phyloP scores from a whole-genome alignment of 2,329 filamentous ascomycete species.

The Pseudogymnoascus sp. region DNA sequence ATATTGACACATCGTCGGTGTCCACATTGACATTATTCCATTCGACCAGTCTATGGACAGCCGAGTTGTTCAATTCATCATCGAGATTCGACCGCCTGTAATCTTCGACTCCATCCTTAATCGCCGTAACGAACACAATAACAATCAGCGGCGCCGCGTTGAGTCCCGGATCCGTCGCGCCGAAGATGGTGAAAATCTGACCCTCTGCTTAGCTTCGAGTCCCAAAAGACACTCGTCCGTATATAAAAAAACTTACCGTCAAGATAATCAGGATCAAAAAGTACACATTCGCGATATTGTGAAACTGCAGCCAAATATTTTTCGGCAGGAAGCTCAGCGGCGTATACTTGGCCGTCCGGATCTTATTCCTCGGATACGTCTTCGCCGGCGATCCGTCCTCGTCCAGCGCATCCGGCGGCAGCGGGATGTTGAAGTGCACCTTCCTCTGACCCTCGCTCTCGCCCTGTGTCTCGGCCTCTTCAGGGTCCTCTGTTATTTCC shows the following conservation, averaged over 20 bases:
- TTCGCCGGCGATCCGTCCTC: conserved; percentile 68
- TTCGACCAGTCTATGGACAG: conserved; percentile 78
- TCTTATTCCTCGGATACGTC: conserved; percentile 84
- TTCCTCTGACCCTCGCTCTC: conserved; percentile 39
- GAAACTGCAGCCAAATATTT: conserved; percentile 95
- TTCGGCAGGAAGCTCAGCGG: conserved; percentile 91
- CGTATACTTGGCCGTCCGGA: conserved; percentile 95
- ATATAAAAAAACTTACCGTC: conserved; percentile 57
- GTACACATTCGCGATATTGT: conserved; percentile 97
- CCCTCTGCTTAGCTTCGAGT: conserved; percentile 24
- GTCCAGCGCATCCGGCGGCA: conserved; percentile 68
- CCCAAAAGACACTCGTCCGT: conserved; percentile 7
- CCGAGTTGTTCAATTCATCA: conserved; percentile 91
- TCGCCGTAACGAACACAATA: conserved; percentile 77
- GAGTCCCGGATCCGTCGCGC: conserved; percentile 79
- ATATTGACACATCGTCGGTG: conserved; percentile 74
- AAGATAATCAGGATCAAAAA: conserved; percentile 96
- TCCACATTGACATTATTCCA: conserved; percentile 92
- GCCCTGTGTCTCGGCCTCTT: conserved; percentile 29
- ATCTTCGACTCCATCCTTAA: conserved; percentile 97
- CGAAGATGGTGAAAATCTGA: conserved; percentile 97
- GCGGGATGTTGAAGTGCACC: conserved; percentile 78
- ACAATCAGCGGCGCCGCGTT: conserved; percentile 88
- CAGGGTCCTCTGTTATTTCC: conserved; percentile 16
- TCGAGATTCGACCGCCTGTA: conserved; percentile 86